Percentiles rank a stretch among this genome's conserved stretches.
Evolutionary conservation across 2,329 filamentous ascomycete genomes (phyloP).

Genomic region (Fusarium aywerte): DNA sequence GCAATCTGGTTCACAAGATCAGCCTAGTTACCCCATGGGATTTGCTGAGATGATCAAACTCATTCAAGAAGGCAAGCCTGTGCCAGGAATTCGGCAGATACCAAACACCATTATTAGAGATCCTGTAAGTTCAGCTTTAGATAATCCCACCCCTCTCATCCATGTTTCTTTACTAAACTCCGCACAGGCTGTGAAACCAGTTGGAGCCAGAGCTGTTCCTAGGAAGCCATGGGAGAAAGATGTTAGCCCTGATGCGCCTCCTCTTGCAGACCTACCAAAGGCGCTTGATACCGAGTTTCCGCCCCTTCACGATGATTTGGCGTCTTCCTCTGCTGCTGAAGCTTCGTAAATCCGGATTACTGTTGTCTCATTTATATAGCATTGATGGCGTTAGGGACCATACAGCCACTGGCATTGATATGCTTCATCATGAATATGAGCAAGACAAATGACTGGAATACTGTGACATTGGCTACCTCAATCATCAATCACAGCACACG

Average conservation of each 20-base stretch:
- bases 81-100: constrained; percentile 89
- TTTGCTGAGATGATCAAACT: constrained; percentile 89
- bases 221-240: constrained; percentile 83
- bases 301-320: constrained; percentile 40
- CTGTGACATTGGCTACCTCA: background rate
- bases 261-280: constrained; percentile 38
- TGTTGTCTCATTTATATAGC: constrained; percentile 9
- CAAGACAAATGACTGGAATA: background rate
- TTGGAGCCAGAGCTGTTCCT: constrained; percentile 60
- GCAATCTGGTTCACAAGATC: constrained; percentile 47
- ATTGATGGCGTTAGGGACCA: constrained; percentile 23
- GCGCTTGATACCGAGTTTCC: constrained; percentile 52
- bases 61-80: constrained; percentile 82
- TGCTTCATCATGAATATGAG: background rate
- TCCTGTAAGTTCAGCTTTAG: constrained; percentile 61
- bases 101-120: constrained; percentile 81
- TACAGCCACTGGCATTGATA: background rate
- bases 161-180: constrained; percentile 9
- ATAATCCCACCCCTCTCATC: background rate
- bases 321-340: constrained; percentile 1
- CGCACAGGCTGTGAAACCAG: constrained; percentile 58
- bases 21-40: constrained; percentile 80
- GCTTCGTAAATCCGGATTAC: background rate
- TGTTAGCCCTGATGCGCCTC: constrained; percentile 19
- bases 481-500: background rate